Percentiles rank a stretch among this genome's conserved stretches.
These are phyloP conservation scores for Rhododendron henanense DNA, from an alignment of 148 eudicot genomes.

Conservation along the genomic window DNA sequence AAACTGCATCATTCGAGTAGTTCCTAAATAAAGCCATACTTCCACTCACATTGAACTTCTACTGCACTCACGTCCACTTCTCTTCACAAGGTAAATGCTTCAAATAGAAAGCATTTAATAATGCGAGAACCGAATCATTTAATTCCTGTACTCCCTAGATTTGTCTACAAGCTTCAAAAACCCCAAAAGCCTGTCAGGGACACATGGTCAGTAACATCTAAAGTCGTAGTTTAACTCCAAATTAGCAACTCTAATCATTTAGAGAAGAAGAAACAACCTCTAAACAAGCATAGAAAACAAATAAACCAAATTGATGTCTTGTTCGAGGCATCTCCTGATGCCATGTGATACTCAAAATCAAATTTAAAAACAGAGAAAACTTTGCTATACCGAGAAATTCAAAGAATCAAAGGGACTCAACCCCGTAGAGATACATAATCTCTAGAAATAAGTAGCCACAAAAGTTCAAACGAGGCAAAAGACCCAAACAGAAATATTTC, in stretches of 20 bases:
- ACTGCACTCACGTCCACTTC: not conserved
- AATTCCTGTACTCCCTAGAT: not conserved
- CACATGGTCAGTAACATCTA: not conserved
- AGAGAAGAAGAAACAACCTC: not conserved
- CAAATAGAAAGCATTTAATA: constrained; percentile 11
- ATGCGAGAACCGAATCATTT: not conserved
- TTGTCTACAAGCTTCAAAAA: not conserved
- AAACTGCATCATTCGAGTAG: constrained; percentile 37
- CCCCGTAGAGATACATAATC: not conserved
- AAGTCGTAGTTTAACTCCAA: not conserved
- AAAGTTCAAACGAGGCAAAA: constrained; percentile 7
- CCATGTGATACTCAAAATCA: not conserved
- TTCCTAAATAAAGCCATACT: constrained; percentile 68
- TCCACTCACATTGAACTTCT: constrained; percentile 38
- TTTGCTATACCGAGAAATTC: not conserved
- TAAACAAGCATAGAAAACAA: not conserved
- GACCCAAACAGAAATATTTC: not conserved
- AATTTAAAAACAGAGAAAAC: not conserved
- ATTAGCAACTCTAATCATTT: not conserved
- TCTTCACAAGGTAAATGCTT: not conserved
- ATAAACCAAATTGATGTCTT: not conserved
- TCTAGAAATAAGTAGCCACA: not conserved
- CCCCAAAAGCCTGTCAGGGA: not conserved
- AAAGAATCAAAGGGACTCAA: not conserved
- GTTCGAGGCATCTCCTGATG: not conserved